These are phyloP conservation scores for Suhomyces anneliseae DNA, from an alignment of 1,139 yeast species.

Conservation along the genomic window DNA sequence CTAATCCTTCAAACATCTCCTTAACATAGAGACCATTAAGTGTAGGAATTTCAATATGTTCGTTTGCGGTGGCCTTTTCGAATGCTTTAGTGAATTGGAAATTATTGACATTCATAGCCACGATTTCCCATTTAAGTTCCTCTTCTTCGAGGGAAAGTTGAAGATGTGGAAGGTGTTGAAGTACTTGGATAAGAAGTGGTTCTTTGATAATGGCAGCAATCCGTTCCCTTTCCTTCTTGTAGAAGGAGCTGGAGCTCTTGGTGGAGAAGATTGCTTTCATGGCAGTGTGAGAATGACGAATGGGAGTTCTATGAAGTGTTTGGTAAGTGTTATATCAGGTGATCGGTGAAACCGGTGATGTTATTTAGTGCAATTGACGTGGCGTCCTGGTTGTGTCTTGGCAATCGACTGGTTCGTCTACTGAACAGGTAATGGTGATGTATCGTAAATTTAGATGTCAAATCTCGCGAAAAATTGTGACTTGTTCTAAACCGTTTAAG, in stretches of 20 bases:
- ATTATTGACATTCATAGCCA: conserved; percentile 35
- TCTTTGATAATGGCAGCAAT: conserved; percentile 26
- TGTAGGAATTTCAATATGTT: conserved; percentile 26
- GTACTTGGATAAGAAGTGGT: conserved; percentile 32
- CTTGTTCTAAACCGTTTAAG: too few species aligned
- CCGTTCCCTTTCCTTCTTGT: conserved; percentile 28
- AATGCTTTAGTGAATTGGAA: conserved; percentile 18
- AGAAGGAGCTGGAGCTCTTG: conserved; percentile 25
- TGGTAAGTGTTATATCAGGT: too few species aligned
- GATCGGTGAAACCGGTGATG: too few species aligned
- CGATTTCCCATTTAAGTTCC: conserved; percentile 37
- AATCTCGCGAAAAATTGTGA: too few species aligned
- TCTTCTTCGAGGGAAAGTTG: conserved; percentile 26
- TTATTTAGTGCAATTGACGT: too few species aligned
- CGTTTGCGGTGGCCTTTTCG: conserved; percentile 5
- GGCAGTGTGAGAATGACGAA: background rate
- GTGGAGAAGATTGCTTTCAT: conserved; percentile 8
- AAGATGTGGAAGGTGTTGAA: conserved; percentile 35
- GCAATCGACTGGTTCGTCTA: too few species aligned
- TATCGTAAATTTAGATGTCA: too few species aligned
- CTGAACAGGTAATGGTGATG: too few species aligned
- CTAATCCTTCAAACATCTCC: conserved; percentile 22
- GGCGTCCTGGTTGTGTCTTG: too few species aligned
- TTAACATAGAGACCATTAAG: conserved; percentile 31
- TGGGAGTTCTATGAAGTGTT: background rate